A percentile compares a stretch with the other conserved stretches of the same genome.
Conservation (phyloP, 257 asterid species). For the Rubia yunnanensis region DNA sequence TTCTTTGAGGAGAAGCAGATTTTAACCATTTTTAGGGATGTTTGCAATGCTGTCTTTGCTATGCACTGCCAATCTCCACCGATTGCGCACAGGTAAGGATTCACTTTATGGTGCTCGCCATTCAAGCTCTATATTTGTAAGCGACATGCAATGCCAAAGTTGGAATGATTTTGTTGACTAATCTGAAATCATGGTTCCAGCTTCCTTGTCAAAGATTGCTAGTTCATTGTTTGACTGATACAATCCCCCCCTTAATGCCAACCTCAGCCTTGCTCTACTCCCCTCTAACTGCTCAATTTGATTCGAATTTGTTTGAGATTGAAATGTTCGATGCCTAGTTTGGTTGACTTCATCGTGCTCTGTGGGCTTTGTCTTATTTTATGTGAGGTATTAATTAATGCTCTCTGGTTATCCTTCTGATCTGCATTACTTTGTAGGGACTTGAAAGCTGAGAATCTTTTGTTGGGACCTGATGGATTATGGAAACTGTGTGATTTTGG, state of each 20-base stretch:
- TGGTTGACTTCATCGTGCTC: not conserved
- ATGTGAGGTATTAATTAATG: not conserved
- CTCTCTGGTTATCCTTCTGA: conserved; percentile 10
- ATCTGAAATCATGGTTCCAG: not conserved
- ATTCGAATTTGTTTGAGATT: not conserved
- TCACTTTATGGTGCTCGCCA: not conserved
- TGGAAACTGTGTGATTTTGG: conserved; percentile 99
- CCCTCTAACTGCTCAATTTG: not conserved
- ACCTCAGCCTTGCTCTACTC: not conserved
- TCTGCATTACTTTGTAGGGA: conserved; percentile 48
- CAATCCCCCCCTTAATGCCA: not conserved
- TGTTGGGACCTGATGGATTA: conserved; percentile 86
- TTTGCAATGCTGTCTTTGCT: conserved; percentile 85
- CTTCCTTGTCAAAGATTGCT: not conserved
- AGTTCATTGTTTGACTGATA: not conserved
- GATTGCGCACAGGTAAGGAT: conserved; percentile 80
- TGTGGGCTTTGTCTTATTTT: not conserved
- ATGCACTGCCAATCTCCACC: conserved; percentile 92
- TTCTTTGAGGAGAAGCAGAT: conserved; percentile 90
- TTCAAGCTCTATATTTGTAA: not conserved
- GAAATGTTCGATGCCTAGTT: not conserved
- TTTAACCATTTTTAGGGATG: conserved; percentile 67
- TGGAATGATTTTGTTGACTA: not conserved
- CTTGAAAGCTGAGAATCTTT: conserved; percentile 93
- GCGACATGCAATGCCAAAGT: not conserved